Evolutionary conservation across 257 asterid species (phyloP).

Genomic region (Solanum corneliomulleri): DNA sequence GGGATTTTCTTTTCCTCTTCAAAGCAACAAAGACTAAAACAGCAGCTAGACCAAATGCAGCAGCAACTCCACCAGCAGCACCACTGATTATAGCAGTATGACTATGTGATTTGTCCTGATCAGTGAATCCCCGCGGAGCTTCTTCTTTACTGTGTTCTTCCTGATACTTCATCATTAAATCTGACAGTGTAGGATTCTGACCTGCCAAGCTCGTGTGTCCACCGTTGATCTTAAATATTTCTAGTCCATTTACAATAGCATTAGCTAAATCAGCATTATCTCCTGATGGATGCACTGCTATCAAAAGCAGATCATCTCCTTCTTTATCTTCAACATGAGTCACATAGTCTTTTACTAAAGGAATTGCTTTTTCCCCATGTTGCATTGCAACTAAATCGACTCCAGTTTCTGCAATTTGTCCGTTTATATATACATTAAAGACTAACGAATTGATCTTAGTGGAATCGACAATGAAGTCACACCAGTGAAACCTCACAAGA

Average conservation of each 20-base stretch:
- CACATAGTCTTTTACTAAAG: slow-evolving; percentile 43
- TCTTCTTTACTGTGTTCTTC: slow-evolving; percentile 3
- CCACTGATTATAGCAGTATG: slow-evolving; percentile 33
- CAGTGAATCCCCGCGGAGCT: slow-evolving; percentile 11
- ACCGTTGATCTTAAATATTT: slow-evolving; percentile 69
- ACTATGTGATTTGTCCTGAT: not conserved
- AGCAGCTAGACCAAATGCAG: slow-evolving; percentile 57
- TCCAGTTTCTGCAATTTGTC: slow-evolving; percentile 35
- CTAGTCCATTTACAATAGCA: slow-evolving; percentile 70
- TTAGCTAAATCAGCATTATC: slow-evolving; percentile 27
- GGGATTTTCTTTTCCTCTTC: slow-evolving; percentile 23
- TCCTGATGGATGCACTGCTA: slow-evolving; percentile 40
- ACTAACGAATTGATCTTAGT: slow-evolving; percentile 45
- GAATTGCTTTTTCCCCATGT: slow-evolving; percentile 16
- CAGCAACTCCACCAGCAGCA: slow-evolving; percentile 83
- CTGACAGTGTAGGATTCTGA: slow-evolving; percentile 66
- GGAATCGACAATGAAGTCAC: slow-evolving; percentile 44
- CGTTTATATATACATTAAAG: slow-evolving; percentile 50
- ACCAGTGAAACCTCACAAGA: slow-evolving; percentile 81
- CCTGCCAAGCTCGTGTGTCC: slow-evolving; percentile 52
- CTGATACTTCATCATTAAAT: slow-evolving; percentile 54
- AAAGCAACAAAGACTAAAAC: slow-evolving; percentile 39
- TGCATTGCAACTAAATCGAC: slow-evolving; percentile 31
- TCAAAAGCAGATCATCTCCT: slow-evolving; percentile 31
- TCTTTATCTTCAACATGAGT: slow-evolving; percentile 22